phyloP scores from a whole-genome alignment of 1,284 basidiomycete genomes.

The Stygiomarasmius scandens region DNA sequence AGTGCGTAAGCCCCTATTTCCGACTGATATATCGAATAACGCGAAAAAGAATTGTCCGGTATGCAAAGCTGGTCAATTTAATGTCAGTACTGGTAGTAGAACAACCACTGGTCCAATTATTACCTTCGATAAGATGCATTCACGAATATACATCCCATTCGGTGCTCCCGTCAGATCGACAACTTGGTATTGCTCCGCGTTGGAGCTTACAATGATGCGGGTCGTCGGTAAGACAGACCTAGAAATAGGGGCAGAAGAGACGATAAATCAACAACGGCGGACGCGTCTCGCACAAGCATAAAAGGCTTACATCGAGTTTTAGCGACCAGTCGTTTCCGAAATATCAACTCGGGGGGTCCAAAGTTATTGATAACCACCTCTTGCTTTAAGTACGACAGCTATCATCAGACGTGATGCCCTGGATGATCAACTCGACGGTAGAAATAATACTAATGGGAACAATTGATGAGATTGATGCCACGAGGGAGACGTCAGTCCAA shows the following conservation, averaged over 20 bases:
- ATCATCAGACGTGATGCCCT: constrained; percentile 7
- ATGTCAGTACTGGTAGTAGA: too few species aligned
- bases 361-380: background rate
- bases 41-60: constrained; percentile 67
- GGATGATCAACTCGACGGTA: constrained; percentile 9
- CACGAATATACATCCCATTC: constrained; percentile 45
- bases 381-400: constrained; percentile 9
- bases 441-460: constrained; percentile 10
- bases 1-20: constrained; percentile 71
- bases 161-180: constrained; percentile 47
- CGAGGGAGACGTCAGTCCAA: constrained; percentile 10
- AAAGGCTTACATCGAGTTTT: constrained; percentile 7
- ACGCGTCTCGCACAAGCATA: background rate
- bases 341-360: background rate
- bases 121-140: constrained; percentile 46
- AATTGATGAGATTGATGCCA: constrained; percentile 15
- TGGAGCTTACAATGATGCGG: constrained; percentile 45
- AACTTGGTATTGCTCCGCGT: constrained; percentile 48
- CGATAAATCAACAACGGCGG: background rate
- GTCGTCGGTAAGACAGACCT: constrained; percentile 14
- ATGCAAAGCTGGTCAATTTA: constrained; percentile 71
- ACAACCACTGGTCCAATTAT: too few species aligned
- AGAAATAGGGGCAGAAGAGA: background rate
- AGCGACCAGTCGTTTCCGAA: background rate
- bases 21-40: constrained; percentile 71